Evolutionary conservation across 2,329 filamentous ascomycete genomes (phyloP).

Genomic region (Monosporascus sp.): DNA sequence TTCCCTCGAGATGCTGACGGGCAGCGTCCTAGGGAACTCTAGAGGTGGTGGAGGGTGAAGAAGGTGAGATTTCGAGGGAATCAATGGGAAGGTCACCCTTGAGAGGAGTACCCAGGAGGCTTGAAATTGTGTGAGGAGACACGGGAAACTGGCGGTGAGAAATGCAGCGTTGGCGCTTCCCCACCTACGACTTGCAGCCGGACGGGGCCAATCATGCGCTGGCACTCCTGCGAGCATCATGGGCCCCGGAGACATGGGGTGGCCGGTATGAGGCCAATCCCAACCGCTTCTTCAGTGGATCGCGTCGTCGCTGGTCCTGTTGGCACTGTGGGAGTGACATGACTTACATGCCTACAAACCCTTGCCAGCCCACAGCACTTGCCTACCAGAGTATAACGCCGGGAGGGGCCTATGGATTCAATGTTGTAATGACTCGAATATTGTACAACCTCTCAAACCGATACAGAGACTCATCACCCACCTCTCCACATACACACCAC

Average conservation of each 20-base stretch:
- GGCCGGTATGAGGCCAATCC: not conserved
- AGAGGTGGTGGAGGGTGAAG: constrained; percentile 26
- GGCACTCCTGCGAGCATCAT: constrained; percentile 14
- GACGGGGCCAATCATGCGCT: constrained; percentile 16
- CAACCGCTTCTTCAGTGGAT: not conserved
- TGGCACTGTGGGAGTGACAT: not conserved
- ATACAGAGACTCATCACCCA: no score
- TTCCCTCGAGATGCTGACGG: constrained; percentile 18
- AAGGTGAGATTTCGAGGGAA: constrained; percentile 27
- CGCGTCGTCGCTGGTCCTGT: not conserved
- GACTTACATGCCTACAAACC: not conserved
- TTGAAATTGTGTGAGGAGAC: constrained; percentile 23
- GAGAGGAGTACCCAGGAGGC: constrained; percentile 19
- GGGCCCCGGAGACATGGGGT: not conserved
- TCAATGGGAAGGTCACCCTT: constrained; percentile 20
- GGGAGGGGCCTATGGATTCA: no score
- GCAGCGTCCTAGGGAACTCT: constrained; percentile 11
- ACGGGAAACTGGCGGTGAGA: constrained; percentile 29
- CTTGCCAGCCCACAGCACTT: no score
- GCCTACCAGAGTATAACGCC: no score
- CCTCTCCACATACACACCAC: no score
- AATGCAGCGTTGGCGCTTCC: constrained; percentile 26
- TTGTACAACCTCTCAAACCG: no score
- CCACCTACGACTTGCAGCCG: constrained; percentile 26
- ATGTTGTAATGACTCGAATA: no score